These are phyloP conservation scores for Fusarium zealandicum DNA, from an alignment of 2,329 filamentous ascomycete genomes.

Conservation along the genomic window DNA sequence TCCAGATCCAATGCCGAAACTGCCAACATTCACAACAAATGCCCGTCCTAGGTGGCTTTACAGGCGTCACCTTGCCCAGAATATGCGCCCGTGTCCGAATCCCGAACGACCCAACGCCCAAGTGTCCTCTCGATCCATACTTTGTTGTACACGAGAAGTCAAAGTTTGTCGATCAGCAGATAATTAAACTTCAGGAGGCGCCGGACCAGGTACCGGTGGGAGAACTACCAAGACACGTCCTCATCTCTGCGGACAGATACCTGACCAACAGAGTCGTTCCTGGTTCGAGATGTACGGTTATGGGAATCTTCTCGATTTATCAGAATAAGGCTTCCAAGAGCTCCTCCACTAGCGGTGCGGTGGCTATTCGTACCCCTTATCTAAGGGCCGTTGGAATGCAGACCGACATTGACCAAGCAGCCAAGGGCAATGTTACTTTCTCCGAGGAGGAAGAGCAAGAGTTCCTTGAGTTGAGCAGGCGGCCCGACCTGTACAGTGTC, in stretches of 20 bases:
- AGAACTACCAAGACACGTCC: constrained; percentile 91
- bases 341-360: constrained; percentile 75
- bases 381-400: constrained; percentile 91
- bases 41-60: constrained; percentile 82
- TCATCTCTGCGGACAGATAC: constrained; percentile 96
- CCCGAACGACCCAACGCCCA: constrained; percentile 71
- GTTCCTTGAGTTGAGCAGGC: constrained; percentile 87
- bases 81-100: constrained; percentile 71
- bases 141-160: constrained; percentile 95
- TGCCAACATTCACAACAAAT: constrained; percentile 78
- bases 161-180: constrained; percentile 95
- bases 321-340: constrained; percentile 88
- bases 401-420: constrained; percentile 86
- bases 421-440: constrained; percentile 84
- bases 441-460: constrained; percentile 97
- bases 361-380: constrained; percentile 95
- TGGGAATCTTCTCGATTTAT: constrained; percentile 98
- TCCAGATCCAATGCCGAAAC: constrained; percentile 87
- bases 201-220: constrained; percentile 97
- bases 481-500: constrained; percentile 89
- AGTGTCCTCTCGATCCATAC: constrained; percentile 93
- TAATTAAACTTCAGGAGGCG: constrained; percentile 96
- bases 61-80: constrained; percentile 83
- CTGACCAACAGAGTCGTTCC: constrained; percentile 95
- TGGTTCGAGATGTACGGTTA: constrained; percentile 91